A percentile compares a stretch with the other conserved stretches of the same genome.
phyloP scores from a whole-genome alignment of 768 basidiomycete species.

The Agrocybe chaxingu region DNA sequence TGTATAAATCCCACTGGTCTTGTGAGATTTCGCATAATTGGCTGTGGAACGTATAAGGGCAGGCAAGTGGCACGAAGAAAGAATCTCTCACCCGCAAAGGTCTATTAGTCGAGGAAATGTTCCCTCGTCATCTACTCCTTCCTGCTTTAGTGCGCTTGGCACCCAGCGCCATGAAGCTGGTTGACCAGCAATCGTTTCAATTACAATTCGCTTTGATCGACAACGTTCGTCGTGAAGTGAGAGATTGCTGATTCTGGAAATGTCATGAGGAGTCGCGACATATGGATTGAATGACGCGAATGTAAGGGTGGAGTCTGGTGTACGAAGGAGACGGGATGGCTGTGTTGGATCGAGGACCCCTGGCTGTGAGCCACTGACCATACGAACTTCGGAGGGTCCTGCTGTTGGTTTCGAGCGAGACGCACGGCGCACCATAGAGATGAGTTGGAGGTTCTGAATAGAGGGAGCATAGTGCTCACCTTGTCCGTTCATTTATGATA shows the following conservation, averaged over 20 bases:
- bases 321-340: slow-evolving; percentile 55
- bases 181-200: slow-evolving; percentile 61
- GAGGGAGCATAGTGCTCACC: slow-evolving; percentile 6
- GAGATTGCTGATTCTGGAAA: slow-evolving; percentile 35
- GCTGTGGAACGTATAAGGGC: slow-evolving; percentile 25
- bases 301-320: slow-evolving; percentile 52
- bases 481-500: slow-evolving; percentile 19
- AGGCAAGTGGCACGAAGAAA: not conserved
- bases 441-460: slow-evolving; percentile 1
- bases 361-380: slow-evolving; percentile 46
- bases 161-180: slow-evolving; percentile 73
- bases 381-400: slow-evolving; percentile 20
- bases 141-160: slow-evolving; percentile 59
- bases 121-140: slow-evolving; percentile 64
- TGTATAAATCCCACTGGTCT: slow-evolving; percentile 87
- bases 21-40: slow-evolving; percentile 51
- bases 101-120: slow-evolving; percentile 64
- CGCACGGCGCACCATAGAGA: slow-evolving; percentile 16
- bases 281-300: slow-evolving; percentile 77
- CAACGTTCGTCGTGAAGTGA: slow-evolving; percentile 44
- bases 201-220: slow-evolving; percentile 68
- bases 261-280: slow-evolving; percentile 46
- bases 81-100: slow-evolving; percentile 63
- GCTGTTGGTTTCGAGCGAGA: slow-evolving; percentile 12
- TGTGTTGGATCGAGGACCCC: slow-evolving; percentile 68